Conservation (phyloP, 768 basidiomycete species). For the Suillus subluteus region DNA sequence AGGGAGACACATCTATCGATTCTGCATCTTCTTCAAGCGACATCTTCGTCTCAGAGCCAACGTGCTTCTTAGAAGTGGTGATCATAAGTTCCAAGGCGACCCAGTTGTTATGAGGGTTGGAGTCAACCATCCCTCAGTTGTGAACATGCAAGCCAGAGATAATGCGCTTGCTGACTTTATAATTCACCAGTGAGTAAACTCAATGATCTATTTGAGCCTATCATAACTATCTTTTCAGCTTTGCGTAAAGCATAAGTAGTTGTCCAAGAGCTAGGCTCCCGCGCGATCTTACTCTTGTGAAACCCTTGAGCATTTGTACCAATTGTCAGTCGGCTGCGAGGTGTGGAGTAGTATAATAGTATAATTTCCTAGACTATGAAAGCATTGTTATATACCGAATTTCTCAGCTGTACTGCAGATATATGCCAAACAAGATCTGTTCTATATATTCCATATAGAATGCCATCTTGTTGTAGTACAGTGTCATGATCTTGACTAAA, state of each 20-base stretch:
- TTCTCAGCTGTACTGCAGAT: neutral
- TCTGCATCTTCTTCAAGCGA: constrained; percentile 16
- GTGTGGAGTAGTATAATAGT: neutral
- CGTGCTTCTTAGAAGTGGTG: neutral
- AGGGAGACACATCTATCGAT: constrained; percentile 6
- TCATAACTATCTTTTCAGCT: constrained; percentile 4
- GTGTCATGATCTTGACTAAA: constrained; percentile 93
- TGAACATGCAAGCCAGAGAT: constrained; percentile 15
- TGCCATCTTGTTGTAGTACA: constrained; percentile 52
- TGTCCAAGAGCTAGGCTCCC: neutral
- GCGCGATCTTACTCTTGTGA: constrained; percentile 2
- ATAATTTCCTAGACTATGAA: neutral
- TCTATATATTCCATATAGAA: constrained; percentile 31
- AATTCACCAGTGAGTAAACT: constrained; percentile 10
- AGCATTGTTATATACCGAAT: neutral
- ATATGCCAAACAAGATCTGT: no score
- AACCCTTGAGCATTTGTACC: neutral
- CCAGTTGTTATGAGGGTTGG: constrained; percentile 12
- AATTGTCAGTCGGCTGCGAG: neutral
- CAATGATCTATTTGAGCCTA: neutral
- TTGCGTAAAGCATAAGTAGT: neutral
- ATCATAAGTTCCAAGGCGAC: constrained; percentile 3
- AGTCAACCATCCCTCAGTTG: neutral
- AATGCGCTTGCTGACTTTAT: constrained; percentile 13
- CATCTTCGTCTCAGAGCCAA: constrained; percentile 13